These are phyloP conservation scores for Ophiostoma ips DNA, from an alignment of 2,329 filamentous ascomycete genomes.

Conservation along the genomic window DNA sequence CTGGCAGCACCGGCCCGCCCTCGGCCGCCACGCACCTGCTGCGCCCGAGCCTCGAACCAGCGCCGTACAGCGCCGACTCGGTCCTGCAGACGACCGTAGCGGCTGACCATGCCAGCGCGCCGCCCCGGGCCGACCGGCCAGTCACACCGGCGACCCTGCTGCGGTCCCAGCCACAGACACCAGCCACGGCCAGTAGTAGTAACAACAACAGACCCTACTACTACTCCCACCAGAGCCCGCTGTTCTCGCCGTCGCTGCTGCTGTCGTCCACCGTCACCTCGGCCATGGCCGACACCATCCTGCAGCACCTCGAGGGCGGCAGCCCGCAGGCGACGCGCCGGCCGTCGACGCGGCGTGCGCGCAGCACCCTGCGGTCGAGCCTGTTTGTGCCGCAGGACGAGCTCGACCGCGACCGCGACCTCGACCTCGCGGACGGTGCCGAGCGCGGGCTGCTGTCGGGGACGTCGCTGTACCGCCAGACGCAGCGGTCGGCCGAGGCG, in stretches of 20 bases:
- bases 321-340: constrained; percentile 24
- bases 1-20: background rate
- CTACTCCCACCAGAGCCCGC: constrained; percentile 26
- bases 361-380: constrained; percentile 38
- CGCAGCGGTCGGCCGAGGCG: background rate
- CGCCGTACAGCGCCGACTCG: constrained; percentile 18
- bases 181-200: background rate
- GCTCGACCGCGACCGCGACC: too few relatives aligned
- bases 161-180: constrained; percentile 7
- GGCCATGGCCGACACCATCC: constrained; percentile 41
- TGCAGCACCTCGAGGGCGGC: constrained; percentile 25
- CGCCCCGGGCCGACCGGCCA: constrained; percentile 13
- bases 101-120: constrained; percentile 2
- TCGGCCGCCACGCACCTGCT: constrained; percentile 12
- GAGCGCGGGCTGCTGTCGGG: constrained; percentile 6
- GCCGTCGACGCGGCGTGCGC: constrained; percentile 32
- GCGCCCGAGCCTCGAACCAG: constrained; percentile 8
- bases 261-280: constrained; percentile 44
- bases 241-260: constrained; percentile 44
- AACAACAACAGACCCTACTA: background rate
- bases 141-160: constrained; percentile 16
- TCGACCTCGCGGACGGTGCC: constrained; percentile 11
- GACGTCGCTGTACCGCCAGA: background rate
- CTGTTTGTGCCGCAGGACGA: constrained; percentile 37
- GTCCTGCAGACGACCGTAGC: constrained; percentile 10